Evolutionary conservation across 768 basidiomycete genomes (phyloP), one percentile per base, ranked within the genome.

Genomic region (Leccinum barrowsii): DNA sequence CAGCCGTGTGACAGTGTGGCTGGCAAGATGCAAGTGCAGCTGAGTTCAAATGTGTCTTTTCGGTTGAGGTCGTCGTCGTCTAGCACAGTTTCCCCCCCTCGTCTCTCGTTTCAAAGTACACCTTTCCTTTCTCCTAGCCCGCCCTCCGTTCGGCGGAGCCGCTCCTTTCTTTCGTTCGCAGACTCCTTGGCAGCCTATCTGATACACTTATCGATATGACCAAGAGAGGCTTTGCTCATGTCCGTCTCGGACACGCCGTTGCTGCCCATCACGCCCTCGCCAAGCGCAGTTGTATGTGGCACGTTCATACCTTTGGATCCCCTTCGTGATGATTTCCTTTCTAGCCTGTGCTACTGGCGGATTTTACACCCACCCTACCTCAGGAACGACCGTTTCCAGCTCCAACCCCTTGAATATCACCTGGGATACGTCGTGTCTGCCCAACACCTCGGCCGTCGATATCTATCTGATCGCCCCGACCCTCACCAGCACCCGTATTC

Each of bases 351-450:
- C 67, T 1, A 80, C 77, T 2, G 87, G 87, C 42, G 82, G 81
- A 0, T 83, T 91, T 67, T 89, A 89, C 75, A 78, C 70, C 37
- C 69, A 76, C 7, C 89, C 89, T 1, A 71, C 78, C 3, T 74
- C 76, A 19, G 80, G 79, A 8, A 70, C 77, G 44, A 70, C 73
- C 11, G 59, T 90, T 51, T 74, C 83, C 61, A 75, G 79, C 1
- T 71, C 78, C 10, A 58, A 77, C 11, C 76, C 85, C 2, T 64
- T 92, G 61, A 74, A 77, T 52, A 80, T 92, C 60, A 63, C 78
- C 48, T 92, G 90, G 90, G 79, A 89, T 67, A 71, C 81, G 0
- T 74, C 82, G 35, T 90, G 88, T 71, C 65, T 88, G 55, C 52
- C 65, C 11, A 59, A 61, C 32, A 74, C 82, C 24, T 58, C 66